Base-by-base conservation (phyloP, 2,329 filamentous ascomycete species). In the Achaetomium macrosporum region DNA sequence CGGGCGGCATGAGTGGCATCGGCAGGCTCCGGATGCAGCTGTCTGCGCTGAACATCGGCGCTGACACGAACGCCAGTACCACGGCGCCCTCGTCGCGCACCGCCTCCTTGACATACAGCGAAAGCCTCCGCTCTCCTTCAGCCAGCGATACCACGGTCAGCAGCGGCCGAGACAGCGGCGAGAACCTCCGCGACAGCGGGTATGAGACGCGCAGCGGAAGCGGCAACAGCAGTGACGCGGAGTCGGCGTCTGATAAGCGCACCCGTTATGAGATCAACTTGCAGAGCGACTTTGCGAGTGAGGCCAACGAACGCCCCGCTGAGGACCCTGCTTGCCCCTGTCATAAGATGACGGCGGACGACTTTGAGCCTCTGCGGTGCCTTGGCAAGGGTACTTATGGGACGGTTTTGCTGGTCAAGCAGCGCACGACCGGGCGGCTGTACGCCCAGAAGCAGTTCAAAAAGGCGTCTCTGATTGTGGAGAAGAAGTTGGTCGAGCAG, bases 361-460 rank as follows among this genome's bases (percentile, higher is more conserved):
- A 99, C 68, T 99, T 99, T 67, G 87, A 95, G 64, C 83, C 88
- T 11, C 74, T 99, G 47, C 88, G 89, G 46, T 97, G 92, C 69
- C 84, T 99, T 19, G 95, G 95, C 52, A 97, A 97, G 68, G 93
- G 93, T 45, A 90, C 93, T 13, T 99, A 93, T 67, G 93, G 93
- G 35, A 99, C 92, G 0, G 95, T 99, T 11, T 75, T 96, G 42
- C 79, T 99, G 29, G 95, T 99, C 56, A 93, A 91, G 72, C 92
- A 99, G 72, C 83, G 83, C 47, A 74, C 82, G 30, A 96, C 91
- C 2, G 93, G 93, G 40, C 85, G 88, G 41, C 80, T 99, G 5
- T 99, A 91, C 65, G 95, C 93, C 1, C 95, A 99, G 74, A 99
- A 99, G 75, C 92, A 97, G 71, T 93, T 99, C 73, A 93, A 92